Percentiles rank a stretch among this genome's conserved stretches.
Conservation (phyloP, 345 rosid genomes). For the Corymbia maculata region DNA sequence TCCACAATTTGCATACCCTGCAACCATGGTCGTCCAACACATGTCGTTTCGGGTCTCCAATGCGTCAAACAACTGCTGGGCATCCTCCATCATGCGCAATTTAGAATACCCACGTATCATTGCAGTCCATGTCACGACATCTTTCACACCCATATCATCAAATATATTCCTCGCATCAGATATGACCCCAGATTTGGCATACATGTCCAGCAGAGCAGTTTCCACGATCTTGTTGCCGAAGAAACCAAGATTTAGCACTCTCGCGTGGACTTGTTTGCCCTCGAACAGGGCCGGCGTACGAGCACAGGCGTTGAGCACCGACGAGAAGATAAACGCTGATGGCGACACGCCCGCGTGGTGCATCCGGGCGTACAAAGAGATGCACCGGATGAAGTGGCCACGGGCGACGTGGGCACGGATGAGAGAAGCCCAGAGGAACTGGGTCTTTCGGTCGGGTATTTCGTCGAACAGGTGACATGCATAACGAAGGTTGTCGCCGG, state of each 20-base stretch:
- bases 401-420: slow-evolving; percentile 15
- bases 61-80: slow-evolving; percentile 20
- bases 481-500: slow-evolving; percentile 17
- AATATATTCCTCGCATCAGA: slow-evolving; percentile 38
- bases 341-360: slow-evolving; percentile 20
- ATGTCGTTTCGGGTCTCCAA: slow-evolving; percentile 18
- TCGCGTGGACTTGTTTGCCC: slow-evolving; percentile 46
- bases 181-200: slow-evolving; percentile 31
- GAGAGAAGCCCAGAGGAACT: slow-evolving; percentile 23
- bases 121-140: slow-evolving; percentile 56
- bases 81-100: slow-evolving; percentile 27
- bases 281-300: slow-evolving; percentile 16
- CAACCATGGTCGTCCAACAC: slow-evolving; percentile 43
- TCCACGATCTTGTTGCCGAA: slow-evolving; percentile 20
- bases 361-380: slow-evolving; percentile 13
- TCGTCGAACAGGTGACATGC: slow-evolving; percentile 27
- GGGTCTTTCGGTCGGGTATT: slow-evolving; percentile 13
- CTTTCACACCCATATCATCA: slow-evolving; percentile 36
- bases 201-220: slow-evolving; percentile 40
- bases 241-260: slow-evolving; percentile 35
- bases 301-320: slow-evolving; percentile 65
- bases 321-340: slow-evolving; percentile 49
- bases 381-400: slow-evolving; percentile 6
- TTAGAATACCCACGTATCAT: slow-evolving; percentile 52
- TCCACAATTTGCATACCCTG: slow-evolving; percentile 40